These are phyloP conservation scores for Aspergillus carbonarius DNA, from an alignment of 2,329 filamentous ascomycete genomes.

Conservation along the genomic window DNA sequence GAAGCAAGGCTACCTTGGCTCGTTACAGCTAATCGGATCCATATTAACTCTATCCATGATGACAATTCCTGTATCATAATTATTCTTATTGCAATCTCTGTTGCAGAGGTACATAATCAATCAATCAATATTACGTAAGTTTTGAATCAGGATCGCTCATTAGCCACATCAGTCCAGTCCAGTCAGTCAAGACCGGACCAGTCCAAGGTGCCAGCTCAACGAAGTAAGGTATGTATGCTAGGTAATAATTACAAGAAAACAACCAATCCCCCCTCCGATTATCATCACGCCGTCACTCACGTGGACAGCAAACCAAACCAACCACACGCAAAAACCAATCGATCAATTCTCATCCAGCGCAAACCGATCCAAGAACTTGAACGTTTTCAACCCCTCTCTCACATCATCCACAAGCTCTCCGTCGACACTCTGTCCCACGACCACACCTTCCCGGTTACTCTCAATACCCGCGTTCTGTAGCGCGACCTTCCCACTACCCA, in stretches of 20 bases:
- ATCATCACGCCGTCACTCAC: not conserved
- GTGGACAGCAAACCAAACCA: not conserved
- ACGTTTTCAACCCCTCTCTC: constrained; percentile 61
- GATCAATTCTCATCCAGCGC: constrained; percentile 49
- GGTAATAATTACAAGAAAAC: not conserved
- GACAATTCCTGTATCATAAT: not conserved
- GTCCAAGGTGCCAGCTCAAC: not conserved
- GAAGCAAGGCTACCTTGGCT: constrained; percentile 1
- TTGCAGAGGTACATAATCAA: not conserved
- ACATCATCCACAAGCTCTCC: constrained; percentile 47
- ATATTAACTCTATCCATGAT: not conserved
- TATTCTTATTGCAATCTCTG: not conserved
- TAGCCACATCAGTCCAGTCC: not conserved
- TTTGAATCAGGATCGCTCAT: no score
- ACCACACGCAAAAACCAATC: not conserved
- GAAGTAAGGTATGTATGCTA: not conserved
- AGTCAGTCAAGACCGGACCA: not conserved
- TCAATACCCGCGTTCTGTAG: constrained; percentile 49
- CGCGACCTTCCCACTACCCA: constrained; percentile 49
- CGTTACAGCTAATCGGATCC: not conserved
- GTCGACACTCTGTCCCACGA: constrained; percentile 30
- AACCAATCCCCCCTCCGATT: not conserved
- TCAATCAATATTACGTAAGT: not conserved
- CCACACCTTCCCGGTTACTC: constrained; percentile 36
- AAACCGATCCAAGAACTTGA: constrained; percentile 67